phyloP scores from a whole-genome alignment of 306 rosid species.

The Begonia peltatifolia region DNA sequence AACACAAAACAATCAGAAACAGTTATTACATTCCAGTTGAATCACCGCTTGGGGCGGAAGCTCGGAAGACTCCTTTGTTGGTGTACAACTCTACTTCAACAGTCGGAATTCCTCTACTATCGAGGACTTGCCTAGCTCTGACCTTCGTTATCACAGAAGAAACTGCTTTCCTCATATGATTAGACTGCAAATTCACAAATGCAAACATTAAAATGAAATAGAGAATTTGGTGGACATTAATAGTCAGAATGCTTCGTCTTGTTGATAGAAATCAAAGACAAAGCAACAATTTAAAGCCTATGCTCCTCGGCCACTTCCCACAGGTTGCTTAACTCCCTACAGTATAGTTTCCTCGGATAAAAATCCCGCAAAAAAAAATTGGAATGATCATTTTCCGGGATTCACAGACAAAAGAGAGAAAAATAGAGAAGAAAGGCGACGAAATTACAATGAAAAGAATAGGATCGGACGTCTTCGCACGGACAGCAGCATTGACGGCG shows the following conservation, averaged over 20 bases:
- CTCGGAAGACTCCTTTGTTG: conserved; percentile 67
- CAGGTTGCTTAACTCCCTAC: no score
- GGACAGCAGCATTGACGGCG: conserved; percentile 93
- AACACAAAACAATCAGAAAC: not conserved
- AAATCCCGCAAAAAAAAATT: not conserved
- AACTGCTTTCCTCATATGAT: conserved; percentile 62
- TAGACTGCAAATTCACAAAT: conserved; percentile 31
- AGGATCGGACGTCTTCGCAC: conserved; percentile 88
- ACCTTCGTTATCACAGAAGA: conserved; percentile 64
- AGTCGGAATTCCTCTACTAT: conserved; percentile 94
- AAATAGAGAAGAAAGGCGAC: conserved; percentile 1
- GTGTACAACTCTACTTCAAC: conserved; percentile 82
- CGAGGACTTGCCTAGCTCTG: conserved; percentile 91
- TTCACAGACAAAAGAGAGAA: conserved; percentile 1
- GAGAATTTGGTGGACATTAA: no score
- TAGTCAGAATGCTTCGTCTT: no score
- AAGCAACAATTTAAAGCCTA: no score
- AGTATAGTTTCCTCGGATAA: not conserved
- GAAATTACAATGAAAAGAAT: conserved; percentile 71
- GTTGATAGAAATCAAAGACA: no score
- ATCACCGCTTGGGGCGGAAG: conserved; percentile 79
- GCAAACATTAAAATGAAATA: no score
- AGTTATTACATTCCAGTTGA: conserved; percentile 53
- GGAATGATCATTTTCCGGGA: not conserved
- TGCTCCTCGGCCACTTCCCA: no score